phyloP scores from a whole-genome alignment of 345 rosid species.

The Eucalyptus albens region DNA sequence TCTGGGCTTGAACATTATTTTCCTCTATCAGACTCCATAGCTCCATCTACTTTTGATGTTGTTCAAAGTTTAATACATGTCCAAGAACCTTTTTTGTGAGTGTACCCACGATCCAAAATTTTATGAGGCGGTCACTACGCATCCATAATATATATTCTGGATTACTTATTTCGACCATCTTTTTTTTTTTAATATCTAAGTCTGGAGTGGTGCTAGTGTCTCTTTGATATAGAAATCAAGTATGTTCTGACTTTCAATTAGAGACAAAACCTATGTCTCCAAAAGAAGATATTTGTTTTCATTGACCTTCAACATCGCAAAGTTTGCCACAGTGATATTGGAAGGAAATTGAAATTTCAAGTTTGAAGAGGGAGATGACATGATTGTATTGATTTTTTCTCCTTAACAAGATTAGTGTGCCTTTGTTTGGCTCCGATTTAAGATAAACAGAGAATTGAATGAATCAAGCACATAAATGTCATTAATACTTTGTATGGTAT shows the following conservation, averaged over 20 bases:
- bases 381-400: background rate
- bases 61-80: too few relatives aligned
- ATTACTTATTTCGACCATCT: accelerated
- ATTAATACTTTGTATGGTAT: background rate
- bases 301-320: background rate
- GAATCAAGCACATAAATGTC: background rate
- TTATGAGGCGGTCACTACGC: background rate
- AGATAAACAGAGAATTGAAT: background rate
- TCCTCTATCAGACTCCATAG: too few relatives aligned
- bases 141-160: background rate
- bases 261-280: background rate
- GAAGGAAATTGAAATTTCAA: background rate
- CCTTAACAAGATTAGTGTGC: background rate
- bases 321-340: too few relatives aligned
- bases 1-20: too few relatives aligned
- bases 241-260: accelerated
- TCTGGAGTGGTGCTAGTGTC: accelerated
- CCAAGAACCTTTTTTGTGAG: background rate
- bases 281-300: background rate
- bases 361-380: background rate
- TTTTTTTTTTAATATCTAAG: accelerated
- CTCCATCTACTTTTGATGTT: background rate
- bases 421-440: background rate
- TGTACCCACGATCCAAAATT: background rate
- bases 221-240: background rate